Base-by-base conservation (phyloP, 2,329 filamentous ascomycete genomes). In the Leptographium procerum region DNA sequence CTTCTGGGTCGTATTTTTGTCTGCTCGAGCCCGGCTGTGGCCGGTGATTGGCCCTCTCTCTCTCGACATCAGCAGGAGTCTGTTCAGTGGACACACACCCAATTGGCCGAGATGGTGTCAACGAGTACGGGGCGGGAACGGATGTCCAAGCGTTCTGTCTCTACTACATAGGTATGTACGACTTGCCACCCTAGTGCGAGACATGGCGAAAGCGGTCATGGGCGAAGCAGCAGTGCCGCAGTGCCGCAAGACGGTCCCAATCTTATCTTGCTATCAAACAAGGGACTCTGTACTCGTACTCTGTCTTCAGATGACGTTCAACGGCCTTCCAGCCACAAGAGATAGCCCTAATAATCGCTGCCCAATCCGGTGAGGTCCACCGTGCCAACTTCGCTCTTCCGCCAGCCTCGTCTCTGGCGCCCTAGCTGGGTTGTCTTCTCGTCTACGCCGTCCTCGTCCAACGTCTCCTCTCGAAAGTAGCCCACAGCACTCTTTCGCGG, bases 391-490 rank as follows among this genome's bases (percentile, higher is more conserved):
- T 60, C 59, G 50, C 59, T 60, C 34, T 54, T 19, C 0, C 56
- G 52, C 59, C 59, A 60, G 36, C 52, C 58, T 59, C 36, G 57
- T 28, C 47, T 40, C 5, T 11, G 24, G 6, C 29, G 16, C 1
- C 34, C 40, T 24, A 19, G 31, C 22, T 19, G 51, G 26, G 31
- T 7, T 34, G n/a, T 11, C 64, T 50, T 66, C 57, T 29, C 31
- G 52, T 36, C 65, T 40, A 64, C 59, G 2, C 24, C 57, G 2
- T 66, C 64, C 24, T 57, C 61, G 11, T 63, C 58, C 54, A 67
- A 65, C 47, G 65, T 60, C 22, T 67, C 45, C 51, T 69, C 66
- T 10, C 56, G 60, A 50, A 69, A 66, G 60, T 62, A 70, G 3
- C 68, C 68, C n/a, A 60, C 40, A 6, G 63, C 64, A 48, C 65